Conservation (phyloP, 106 monocot species). For the Apostasia shenzhenica region DNA sequence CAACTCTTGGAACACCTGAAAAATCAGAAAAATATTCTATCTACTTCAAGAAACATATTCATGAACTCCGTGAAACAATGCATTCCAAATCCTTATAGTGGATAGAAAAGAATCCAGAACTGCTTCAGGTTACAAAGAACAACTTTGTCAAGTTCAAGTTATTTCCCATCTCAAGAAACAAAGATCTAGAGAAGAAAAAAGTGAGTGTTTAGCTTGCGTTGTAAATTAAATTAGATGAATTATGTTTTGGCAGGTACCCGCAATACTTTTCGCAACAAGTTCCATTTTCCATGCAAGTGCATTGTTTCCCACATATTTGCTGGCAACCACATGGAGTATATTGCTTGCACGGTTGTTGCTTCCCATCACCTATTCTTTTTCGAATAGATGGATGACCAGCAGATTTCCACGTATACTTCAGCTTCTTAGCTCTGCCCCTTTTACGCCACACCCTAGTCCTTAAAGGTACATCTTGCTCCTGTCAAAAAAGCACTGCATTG, state of each 20-base stretch:
- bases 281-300: constrained; percentile 78
- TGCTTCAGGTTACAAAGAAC: no score
- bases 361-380: constrained; percentile 80
- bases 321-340: constrained; percentile 91
- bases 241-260: constrained; percentile 41
- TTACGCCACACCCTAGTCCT: constrained; percentile 65
- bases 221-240: background rate
- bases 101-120: no score
- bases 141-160: no score
- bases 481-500: background rate
- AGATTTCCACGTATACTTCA: constrained; percentile 98
- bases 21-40: constrained; percentile 3
- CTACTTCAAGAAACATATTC: background rate
- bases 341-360: constrained; percentile 72
- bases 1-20: constrained; percentile 90
- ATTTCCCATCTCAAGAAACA: background rate
- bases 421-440: constrained; percentile 62
- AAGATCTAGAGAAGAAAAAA: background rate
- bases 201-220: background rate
- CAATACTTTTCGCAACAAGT: constrained; percentile 99
- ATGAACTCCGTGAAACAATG: no score
- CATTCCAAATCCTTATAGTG: no score
- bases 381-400: constrained; percentile 85
- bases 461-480: constrained; percentile 70
- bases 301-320: constrained; percentile 84